A percentile compares a stretch with the other conserved stretches of the same genome.
Evolutionary conservation across 768 basidiomycete species (phyloP).

Genomic region (Termitomyces sp.): DNA sequence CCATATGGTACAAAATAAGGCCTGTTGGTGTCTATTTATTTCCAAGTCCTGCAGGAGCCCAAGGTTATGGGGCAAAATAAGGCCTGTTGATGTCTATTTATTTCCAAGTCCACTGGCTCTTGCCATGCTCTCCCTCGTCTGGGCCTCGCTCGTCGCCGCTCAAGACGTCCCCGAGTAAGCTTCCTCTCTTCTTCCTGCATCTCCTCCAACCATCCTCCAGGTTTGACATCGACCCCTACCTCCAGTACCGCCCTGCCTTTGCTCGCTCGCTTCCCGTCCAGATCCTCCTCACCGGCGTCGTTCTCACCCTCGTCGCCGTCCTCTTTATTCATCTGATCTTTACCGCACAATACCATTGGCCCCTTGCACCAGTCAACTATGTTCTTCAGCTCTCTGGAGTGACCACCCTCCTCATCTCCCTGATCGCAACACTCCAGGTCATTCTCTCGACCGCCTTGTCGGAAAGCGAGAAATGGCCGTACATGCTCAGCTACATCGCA

Average conservation of each 20-base stretch:
- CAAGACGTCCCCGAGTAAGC: slow-evolving; percentile 15
- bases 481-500: slow-evolving; percentile 91
- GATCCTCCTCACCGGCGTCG: slow-evolving; percentile 80
- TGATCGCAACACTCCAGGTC: slow-evolving; percentile 75
- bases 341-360: slow-evolving; percentile 95
- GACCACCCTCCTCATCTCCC: slow-evolving; percentile 70
- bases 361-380: slow-evolving; percentile 91
- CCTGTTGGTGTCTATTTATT: slow-evolving; percentile 9
- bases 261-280: slow-evolving; percentile 89
- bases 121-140: slow-evolving; percentile 6
- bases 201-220: slow-evolving; percentile 13
- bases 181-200: not conserved
- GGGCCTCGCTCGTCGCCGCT: slow-evolving; percentile 5
- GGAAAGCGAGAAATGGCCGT: slow-evolving; percentile 84
- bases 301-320: slow-evolving; percentile 79
- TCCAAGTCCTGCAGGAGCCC: not conserved
- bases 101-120: not conserved
- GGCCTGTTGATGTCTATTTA: slow-evolving; percentile 9
- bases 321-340: slow-evolving; percentile 92
- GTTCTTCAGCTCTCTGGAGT: slow-evolving; percentile 85
- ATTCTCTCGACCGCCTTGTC: slow-evolving; percentile 56
- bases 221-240: slow-evolving; percentile 63
- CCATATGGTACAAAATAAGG: not conserved
- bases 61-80: too few relatives aligned
- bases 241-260: slow-evolving; percentile 74